Conservation (phyloP, 768 basidiomycete genomes). For the Boletus sensibilis region DNA sequence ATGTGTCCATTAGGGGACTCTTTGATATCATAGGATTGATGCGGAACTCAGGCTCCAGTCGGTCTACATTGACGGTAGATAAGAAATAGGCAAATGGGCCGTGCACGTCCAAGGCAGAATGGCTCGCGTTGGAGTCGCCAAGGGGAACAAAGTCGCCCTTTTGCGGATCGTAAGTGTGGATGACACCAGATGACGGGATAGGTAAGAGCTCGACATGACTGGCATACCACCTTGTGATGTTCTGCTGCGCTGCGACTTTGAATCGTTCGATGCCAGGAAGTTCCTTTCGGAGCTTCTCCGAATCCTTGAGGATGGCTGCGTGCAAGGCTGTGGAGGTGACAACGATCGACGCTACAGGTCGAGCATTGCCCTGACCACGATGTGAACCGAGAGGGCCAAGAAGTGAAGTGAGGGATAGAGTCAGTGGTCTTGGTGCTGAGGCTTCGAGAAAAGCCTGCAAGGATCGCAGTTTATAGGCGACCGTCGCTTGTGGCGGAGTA, state of each 20-base stretch:
- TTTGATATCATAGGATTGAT: conserved; percentile 63
- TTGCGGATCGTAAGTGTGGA: conserved; percentile 62
- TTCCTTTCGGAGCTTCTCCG: conserved; percentile 66
- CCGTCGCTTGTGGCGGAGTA: conserved; percentile 19
- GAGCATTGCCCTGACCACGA: conserved; percentile 12
- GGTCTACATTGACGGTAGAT: conserved; percentile 77
- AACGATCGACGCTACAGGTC: conserved; percentile 59
- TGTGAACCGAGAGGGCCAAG: conserved; percentile 31
- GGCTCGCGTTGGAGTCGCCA: conserved; percentile 33
- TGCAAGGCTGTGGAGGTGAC: conserved; percentile 86
- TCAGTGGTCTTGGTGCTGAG: conserved; percentile 42
- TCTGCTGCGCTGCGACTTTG: conserved; percentile 78
- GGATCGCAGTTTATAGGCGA: conserved; percentile 52
- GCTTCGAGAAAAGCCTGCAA: conserved; percentile 49
- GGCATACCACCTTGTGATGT: conserved; percentile 70
- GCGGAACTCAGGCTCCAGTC: conserved; percentile 80
- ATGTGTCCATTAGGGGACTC: conserved; percentile 42
- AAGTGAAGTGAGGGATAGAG: conserved; percentile 54
- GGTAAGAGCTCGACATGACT: conserved; percentile 59
- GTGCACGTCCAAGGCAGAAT: conserved; percentile 45
- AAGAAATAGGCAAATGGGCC: conserved; percentile 90
- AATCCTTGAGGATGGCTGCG: conserved; percentile 80
- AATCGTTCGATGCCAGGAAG: conserved; percentile 83
- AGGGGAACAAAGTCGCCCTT: conserved; percentile 48
- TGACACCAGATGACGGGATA: conserved; percentile 35